Evolutionary conservation across 371 early-diverging fungal species (phyloP), one percentile per base, ranked within the genome.

Genomic region (Mortierella sp.): DNA sequence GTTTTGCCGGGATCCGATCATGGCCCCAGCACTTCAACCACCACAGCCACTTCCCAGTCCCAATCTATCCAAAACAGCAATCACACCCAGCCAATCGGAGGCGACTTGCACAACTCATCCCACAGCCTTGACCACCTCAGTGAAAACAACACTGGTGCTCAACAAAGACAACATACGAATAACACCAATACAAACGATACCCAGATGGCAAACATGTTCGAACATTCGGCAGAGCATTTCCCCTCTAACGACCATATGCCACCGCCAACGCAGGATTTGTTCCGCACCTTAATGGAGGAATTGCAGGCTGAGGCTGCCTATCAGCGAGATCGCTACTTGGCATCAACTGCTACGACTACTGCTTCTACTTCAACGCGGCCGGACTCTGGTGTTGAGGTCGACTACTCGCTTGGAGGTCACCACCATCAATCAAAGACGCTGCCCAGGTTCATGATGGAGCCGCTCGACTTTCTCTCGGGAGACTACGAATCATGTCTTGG

Each of bases 381-480:
- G 8, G 83, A 78, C 19, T 21, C 76, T 1, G 58, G 68, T n/a
- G 50, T 47, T 11, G 75, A 78, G 4, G 31, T 60, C 1, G 78
- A 81, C 28, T 52, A 44, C 31, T 55, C 78, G 0, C 52, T 76
- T 42, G 50, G 68, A 24, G 24, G 21, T 19, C 68, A 74, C 16
- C 42, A 42, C 19, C 79, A 78, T 9, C 79, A 79, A 13, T 28
- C 74, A 28, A 75, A 48, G 47, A 13, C 76, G 0, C 26, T 83
- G 44, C 83, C 83, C 4, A 55, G 77, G 31, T 83, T 83, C n/a
- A 83, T 83, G 83, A 83, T 79, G 76, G 83, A 79, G 60, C 83
- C 83, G 24, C 52, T 83, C 0, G 83, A 83, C 60, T 79, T 83
- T 68, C 75, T 83, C 10, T 71, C 80, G 47, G 31, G 73, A 9